A percentile compares a stretch with the other conserved stretches of the same genome.
phyloP scores from a whole-genome alignment of 345 rosid species.

The Nephelium lappaceum region DNA sequence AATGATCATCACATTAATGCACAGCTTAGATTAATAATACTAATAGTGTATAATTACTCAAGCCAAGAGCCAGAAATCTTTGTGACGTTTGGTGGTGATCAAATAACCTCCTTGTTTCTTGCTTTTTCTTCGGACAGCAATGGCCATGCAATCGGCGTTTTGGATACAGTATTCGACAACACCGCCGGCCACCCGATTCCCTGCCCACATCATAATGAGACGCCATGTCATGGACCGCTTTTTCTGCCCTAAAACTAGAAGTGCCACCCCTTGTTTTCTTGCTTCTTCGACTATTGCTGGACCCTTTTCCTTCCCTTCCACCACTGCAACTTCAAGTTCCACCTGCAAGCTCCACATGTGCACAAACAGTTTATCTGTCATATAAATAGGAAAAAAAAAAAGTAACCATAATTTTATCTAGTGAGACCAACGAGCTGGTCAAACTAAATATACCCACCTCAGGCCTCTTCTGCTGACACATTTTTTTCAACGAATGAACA shows the following conservation, averaged over 20 bases:
- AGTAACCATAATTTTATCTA: too few relatives aligned
- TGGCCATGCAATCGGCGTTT: conserved; percentile 83
- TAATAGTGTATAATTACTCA: conserved; percentile 13
- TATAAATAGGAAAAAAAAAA: not conserved
- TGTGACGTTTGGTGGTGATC: conserved; percentile 93
- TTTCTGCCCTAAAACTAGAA: conserved; percentile 76
- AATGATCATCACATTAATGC: not conserved
- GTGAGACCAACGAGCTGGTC: not conserved
- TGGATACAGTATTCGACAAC: conserved; percentile 86
- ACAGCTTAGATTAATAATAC: not conserved
- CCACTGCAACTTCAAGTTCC: conserved; percentile 58
- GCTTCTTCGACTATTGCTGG: conserved; percentile 84
- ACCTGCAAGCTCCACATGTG: conserved; percentile 39
- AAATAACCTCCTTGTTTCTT: conserved; percentile 84
- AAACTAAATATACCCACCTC: conserved; percentile 47
- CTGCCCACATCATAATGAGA: conserved; percentile 78
- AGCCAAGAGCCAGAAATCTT: conserved; percentile 97
- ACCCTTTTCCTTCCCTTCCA: conserved; percentile 83
- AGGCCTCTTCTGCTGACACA: conserved; percentile 75
- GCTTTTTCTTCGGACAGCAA: conserved; percentile 84
- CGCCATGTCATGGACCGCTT: conserved; percentile 81
- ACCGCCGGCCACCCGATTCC: conserved; percentile 39
- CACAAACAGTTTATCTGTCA: not conserved
- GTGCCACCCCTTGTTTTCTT: conserved; percentile 56
- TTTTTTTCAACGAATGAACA: conserved; percentile 53